Evolutionary conservation across 176 grass and related monocot genomes (phyloP).

Genomic region (Zea luxurians): DNA sequence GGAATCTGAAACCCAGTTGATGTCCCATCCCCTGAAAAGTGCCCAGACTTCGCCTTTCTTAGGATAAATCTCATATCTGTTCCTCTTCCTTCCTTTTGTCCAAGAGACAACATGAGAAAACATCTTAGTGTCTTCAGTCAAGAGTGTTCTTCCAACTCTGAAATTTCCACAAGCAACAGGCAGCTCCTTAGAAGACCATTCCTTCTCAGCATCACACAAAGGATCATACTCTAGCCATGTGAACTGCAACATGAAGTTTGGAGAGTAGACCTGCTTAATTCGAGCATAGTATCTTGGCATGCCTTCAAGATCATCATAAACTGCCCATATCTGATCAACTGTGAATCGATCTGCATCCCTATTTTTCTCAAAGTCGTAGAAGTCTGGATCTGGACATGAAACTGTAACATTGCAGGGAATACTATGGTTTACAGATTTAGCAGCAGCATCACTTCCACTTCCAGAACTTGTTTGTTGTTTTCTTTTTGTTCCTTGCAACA

Average conservation of each 20-base stretch:
- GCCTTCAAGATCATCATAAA: conserved; percentile 62
- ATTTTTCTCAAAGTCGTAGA: conserved; percentile 51
- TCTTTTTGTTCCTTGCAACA: conserved; percentile 17
- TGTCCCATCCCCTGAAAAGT: conserved; percentile 53
- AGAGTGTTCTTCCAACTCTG: conserved; percentile 43
- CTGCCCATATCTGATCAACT: conserved; percentile 61
- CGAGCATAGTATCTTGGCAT: conserved; percentile 71
- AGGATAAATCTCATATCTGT: conserved; percentile 61
- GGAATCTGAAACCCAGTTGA: conserved; percentile 35
- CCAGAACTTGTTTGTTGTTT: conserved; percentile 20
- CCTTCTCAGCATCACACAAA: conserved; percentile 35
- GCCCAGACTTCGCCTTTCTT: conserved; percentile 76
- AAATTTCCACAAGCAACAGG: conserved; percentile 74
- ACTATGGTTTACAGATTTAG: conserved; percentile 21
- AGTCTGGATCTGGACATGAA: conserved; percentile 56
- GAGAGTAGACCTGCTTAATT: conserved; percentile 54
- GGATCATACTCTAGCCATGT: conserved; percentile 66
- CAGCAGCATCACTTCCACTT: conserved; percentile 18
- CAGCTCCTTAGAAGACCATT: conserved; percentile 56
- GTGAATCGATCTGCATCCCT: conserved; percentile 32
- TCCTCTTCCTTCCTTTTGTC: conserved; percentile 51
- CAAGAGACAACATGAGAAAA: conserved; percentile 69
- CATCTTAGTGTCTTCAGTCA: conserved; percentile 49
- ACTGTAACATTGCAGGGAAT: conserved; percentile 23
- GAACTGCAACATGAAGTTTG: conserved; percentile 48